Evolutionary conservation across 106 monocot species (phyloP).

Genomic region (Hemerocallis citrina): DNA sequence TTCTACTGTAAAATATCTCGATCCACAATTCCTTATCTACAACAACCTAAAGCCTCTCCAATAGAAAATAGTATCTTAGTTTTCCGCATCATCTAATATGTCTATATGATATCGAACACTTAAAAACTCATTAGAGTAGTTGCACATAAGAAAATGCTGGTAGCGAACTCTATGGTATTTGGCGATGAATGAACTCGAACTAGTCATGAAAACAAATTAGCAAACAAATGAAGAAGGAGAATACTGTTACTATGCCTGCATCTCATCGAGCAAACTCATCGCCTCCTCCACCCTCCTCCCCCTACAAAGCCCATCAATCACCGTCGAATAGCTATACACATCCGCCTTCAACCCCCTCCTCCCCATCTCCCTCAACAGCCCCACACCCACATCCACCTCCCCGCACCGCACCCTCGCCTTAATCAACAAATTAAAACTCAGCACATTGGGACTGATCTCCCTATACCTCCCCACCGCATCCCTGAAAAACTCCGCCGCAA

Average conservation of each 20-base stretch:
- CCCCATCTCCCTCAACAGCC: conserved; percentile 5
- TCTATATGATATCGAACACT: too few relatives aligned
- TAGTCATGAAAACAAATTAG: not conserved
- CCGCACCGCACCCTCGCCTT: conserved; percentile 18
- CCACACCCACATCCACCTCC: conserved; percentile 12
- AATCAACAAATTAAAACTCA: conserved; percentile 62
- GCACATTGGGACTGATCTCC: conserved; percentile 23
- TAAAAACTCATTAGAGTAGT: not conserved
- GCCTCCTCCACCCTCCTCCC: conserved; percentile 37
- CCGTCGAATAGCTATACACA: conserved; percentile 42
- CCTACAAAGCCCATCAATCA: conserved; percentile 36
- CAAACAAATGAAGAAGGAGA: not conserved
- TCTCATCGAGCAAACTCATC: conserved; percentile 43
- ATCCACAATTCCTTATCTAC: too few relatives aligned
- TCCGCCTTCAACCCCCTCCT: conserved; percentile 21
- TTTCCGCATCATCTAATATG: too few relatives aligned
- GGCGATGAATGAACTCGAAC: not conserved
- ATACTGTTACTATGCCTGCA: conserved; percentile 13
- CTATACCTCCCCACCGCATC: conserved; percentile 10
- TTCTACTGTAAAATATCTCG: too few relatives aligned
- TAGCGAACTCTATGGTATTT: too few relatives aligned
- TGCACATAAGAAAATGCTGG: not conserved
- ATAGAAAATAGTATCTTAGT: too few relatives aligned
- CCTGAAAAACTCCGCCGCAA: conserved; percentile 43
- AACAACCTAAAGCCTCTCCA: too few relatives aligned